A percentile compares a stretch with the other conserved stretches of the same genome.
Conservation (phyloP, 2,329 filamentous ascomycete species). For the Fusarium acutatum region DNA sequence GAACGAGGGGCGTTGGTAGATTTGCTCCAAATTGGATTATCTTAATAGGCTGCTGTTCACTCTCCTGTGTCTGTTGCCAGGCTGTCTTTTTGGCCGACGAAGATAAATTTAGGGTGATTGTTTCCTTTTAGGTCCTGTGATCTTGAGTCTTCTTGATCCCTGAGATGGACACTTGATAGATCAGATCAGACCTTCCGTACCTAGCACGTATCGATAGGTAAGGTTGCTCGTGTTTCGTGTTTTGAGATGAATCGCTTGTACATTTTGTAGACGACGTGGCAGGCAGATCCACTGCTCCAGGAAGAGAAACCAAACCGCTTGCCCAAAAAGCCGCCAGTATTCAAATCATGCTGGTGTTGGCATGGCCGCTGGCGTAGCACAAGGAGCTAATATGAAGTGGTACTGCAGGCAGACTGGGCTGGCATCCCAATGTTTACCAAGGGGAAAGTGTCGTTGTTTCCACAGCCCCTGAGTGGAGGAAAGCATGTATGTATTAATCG, state of each 20-base stretch:
- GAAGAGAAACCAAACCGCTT: constrained; percentile 7
- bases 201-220: constrained; percentile 2
- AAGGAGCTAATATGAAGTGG: constrained; percentile 5
- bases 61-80: background rate
- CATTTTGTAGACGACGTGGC: constrained; percentile 32
- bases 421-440: constrained; percentile 9
- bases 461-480: constrained; percentile 28
- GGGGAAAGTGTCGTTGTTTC: constrained; percentile 13
- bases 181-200: background rate
- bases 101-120: background rate
- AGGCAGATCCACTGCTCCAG: constrained; percentile 17
- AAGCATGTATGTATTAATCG: background rate
- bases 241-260: constrained; percentile 19
- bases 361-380: background rate
- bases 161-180: background rate
- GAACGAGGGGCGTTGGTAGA: background rate
- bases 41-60: background rate
- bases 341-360: constrained; percentile 1
- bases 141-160: background rate
- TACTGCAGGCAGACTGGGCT: background rate
- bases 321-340: constrained; percentile 6
- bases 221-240: constrained; percentile 13
- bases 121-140: background rate
- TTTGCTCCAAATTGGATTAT: background rate
- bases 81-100: background rate